Evolutionary conservation across 192 early-diverging fungal species (phyloP).

Genomic region (Coemansia sp.): DNA sequence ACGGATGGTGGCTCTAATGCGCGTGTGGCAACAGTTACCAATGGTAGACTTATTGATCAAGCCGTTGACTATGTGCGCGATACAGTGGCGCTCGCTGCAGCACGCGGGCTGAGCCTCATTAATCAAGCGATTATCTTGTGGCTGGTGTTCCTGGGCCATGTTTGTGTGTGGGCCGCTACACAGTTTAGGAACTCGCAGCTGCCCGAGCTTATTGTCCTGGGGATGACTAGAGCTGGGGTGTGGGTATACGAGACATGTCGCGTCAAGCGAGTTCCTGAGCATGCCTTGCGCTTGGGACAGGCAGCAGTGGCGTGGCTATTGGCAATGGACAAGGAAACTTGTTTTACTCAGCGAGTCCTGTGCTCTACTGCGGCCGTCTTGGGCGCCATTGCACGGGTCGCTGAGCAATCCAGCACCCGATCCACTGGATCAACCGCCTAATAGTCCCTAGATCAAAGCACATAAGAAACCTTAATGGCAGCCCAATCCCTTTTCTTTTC

Average conservation of each 20-base stretch:
- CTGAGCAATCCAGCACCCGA: slow-evolving; percentile 17
- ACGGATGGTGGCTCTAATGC: neutral
- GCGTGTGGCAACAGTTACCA: neutral
- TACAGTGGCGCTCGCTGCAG: neutral
- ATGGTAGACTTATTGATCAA: neutral
- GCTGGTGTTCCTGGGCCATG: slow-evolving; percentile 40
- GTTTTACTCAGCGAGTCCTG: slow-evolving; percentile 24
- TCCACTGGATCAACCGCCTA: neutral
- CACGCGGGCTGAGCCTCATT: slow-evolving; percentile 12
- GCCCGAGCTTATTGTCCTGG: slow-evolving; percentile 22
- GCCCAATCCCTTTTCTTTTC: neutral
- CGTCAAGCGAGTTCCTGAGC: slow-evolving; percentile 13
- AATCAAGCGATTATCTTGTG: slow-evolving; percentile 30
- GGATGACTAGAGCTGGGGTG: neutral
- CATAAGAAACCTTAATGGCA: too few species aligned
- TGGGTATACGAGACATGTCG: slow-evolving; percentile 10
- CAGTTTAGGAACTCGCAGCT: slow-evolving; percentile 41
- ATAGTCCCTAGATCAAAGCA: neutral
- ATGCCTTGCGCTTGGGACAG: slow-evolving; percentile 7
- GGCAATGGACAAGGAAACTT: slow-evolving; percentile 28
- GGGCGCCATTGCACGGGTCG: slow-evolving; percentile 31
- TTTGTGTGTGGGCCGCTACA: slow-evolving; percentile 30
- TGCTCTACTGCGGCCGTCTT: slow-evolving; percentile 35
- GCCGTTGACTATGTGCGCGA: slow-evolving; percentile 15
- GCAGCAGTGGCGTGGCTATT: slow-evolving; percentile 17